Evolutionary conservation across 2,329 filamentous ascomycete species (phyloP).

Genomic region (Metarhizium guizhouense): DNA sequence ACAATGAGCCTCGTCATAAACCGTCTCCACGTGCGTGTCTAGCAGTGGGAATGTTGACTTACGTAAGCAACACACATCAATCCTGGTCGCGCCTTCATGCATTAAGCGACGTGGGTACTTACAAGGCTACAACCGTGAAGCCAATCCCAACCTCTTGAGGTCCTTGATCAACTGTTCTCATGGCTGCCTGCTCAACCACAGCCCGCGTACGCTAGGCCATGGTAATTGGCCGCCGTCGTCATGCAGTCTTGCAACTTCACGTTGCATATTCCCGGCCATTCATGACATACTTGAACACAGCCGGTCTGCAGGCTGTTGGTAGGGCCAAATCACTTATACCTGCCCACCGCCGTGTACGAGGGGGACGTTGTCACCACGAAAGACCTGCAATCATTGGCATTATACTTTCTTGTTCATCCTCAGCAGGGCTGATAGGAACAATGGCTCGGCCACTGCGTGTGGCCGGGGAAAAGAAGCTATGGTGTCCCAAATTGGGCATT

Average conservation of each 20-base stretch:
- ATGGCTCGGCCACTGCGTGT: slow-evolving; percentile 9
- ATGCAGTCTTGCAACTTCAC: slow-evolving; percentile 5
- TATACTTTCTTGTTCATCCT: not conserved
- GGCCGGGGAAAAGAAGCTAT: slow-evolving; percentile 12
- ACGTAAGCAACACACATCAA: not conserved
- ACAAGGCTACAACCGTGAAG: not conserved
- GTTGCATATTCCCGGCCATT: not conserved
- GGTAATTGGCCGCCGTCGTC: slow-evolving; percentile 10
- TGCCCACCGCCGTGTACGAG: not conserved
- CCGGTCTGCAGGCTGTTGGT: slow-evolving; percentile 13
- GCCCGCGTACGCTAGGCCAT: slow-evolving; percentile 7
- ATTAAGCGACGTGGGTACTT: not conserved
- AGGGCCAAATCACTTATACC: slow-evolving; percentile 14
- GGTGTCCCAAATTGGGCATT: slow-evolving; percentile 21
- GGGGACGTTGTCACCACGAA: not conserved
- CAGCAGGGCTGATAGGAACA: not conserved
- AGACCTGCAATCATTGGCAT: not conserved
- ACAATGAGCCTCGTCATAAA: not conserved
- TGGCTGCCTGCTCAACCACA: slow-evolving; percentile 5
- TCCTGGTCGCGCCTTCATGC: too few relatives aligned
- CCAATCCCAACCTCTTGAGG: not conserved
- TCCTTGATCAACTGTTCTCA: not conserved
- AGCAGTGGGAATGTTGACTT: not conserved
- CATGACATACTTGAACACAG: slow-evolving; percentile 12
- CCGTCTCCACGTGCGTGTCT: not conserved